phyloP scores from a whole-genome alignment of 2,329 filamentous ascomycete genomes.

The Talaromyces sp. region DNA sequence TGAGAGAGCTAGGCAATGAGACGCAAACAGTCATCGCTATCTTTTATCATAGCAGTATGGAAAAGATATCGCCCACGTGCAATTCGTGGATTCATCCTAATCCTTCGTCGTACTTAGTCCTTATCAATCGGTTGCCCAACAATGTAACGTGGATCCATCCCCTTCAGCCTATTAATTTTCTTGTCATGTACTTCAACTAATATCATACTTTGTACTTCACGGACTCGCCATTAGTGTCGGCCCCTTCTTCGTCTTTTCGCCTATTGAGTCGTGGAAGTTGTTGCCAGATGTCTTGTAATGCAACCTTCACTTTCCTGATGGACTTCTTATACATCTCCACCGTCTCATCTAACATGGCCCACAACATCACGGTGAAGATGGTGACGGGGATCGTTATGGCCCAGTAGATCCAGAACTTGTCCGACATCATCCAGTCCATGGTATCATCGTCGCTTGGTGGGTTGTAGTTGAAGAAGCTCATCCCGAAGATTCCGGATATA shows the following conservation, averaged over 20 bases:
- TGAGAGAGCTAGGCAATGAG: too few species aligned
- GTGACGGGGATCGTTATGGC: conserved; percentile 17
- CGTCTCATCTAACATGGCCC: conserved; percentile 11
- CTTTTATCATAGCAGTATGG: too few species aligned
- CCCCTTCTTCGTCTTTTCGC: neutral
- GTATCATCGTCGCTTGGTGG: neutral
- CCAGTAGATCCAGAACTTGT: conserved; percentile 19
- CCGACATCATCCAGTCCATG: conserved; percentile 16
- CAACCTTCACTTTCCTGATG: neutral
- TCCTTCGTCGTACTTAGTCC: neutral
- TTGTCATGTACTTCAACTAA: neutral
- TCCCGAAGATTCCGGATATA: conserved; percentile 17
- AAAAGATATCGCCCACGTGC: neutral
- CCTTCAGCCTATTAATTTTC: neutral
- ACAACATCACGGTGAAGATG: conserved; percentile 9
- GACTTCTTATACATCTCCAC: conserved; percentile 8
- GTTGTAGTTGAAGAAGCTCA: conserved; percentile 16
- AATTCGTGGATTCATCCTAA: neutral
- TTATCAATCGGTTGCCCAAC: neutral
- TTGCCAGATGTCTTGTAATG: neutral
- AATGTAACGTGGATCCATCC: neutral
- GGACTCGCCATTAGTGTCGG: neutral
- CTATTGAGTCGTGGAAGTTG: neutral
- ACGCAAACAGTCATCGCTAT: too few species aligned
- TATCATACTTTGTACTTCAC: neutral